A percentile compares a stretch with the other conserved stretches of the same genome.
phyloP scores from a whole-genome alignment of 2,329 filamentous ascomycete genomes.

The Xylaria sp. region DNA sequence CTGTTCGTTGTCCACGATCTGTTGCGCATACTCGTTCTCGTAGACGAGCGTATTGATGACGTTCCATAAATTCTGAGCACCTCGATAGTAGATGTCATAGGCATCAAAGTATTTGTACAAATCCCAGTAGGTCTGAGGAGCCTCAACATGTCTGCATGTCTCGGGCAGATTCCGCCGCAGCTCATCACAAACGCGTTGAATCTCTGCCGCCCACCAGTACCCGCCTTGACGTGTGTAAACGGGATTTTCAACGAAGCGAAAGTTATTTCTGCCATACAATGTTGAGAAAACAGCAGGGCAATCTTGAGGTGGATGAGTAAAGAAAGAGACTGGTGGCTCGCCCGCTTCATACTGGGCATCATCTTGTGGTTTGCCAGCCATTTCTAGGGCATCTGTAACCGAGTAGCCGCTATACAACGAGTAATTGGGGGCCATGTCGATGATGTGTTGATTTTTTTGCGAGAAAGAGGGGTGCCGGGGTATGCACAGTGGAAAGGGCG shows the following conservation, averaged over 20 bases:
- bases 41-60: conserved; percentile 56
- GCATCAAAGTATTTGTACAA: conserved; percentile 62
- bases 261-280: conserved; percentile 44
- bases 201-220: conserved; percentile 55
- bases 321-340: conserved; percentile 43
- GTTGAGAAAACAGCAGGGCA: conserved; percentile 57
- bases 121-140: conserved; percentile 52
- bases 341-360: conserved; percentile 26
- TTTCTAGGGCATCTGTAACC: conserved; percentile 30
- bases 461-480: not conserved
- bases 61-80: conserved; percentile 62
- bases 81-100: conserved; percentile 59
- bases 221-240: conserved; percentile 46
- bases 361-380: conserved; percentile 37
- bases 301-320: conserved; percentile 26
- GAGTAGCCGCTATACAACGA: conserved; percentile 34
- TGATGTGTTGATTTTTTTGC: not conserved
- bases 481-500: not conserved
- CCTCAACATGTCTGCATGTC: conserved; percentile 35
- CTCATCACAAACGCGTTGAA: conserved; percentile 44
- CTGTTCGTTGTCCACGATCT: conserved; percentile 16
- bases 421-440: conserved; percentile 38
- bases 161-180: conserved; percentile 34
- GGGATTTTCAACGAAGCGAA: conserved; percentile 49
- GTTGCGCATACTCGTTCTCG: conserved; percentile 53